Base-by-base conservation (phyloP, 129 eudicot genomes). In the Smallanthus sonchifolius region DNA sequence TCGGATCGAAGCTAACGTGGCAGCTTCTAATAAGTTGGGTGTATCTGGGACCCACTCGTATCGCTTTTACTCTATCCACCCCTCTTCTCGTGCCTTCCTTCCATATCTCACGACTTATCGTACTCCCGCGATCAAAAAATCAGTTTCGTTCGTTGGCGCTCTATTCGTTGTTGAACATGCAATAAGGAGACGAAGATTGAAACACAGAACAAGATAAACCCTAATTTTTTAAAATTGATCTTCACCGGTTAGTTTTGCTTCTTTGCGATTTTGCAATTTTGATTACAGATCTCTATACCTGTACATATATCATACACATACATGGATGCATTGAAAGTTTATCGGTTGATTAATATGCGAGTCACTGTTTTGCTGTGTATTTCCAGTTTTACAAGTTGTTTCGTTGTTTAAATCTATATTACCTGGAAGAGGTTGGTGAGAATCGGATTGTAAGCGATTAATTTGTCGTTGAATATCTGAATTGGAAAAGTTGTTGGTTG, bases 71-170 rank as follows among this genome's bases (percentile, higher is more conserved):
- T 74, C 74, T 55, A 83, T 85, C 83, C 81, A n/a, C 51, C 47
- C 64, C 59, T 38, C 71, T 77, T 82, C 89, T 87, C 82, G 74
- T 72, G 70, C 81, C 78, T 71, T 77, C 86, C 85, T 24, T 24
- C 71, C 38, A 69, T 75, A 85, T 77, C 85, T 43, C 57, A 38
- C 30, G 30, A 24, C 56, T 65, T 43, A 16, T 36, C 66, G 39
- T 52, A 43, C 56, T 77, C 76, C 89, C 87, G 89, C 86, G 84
- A 88, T 84, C 70, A 39, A 72, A 51, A 77, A 14, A 83, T 84
- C 95, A 80, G 86, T 88, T 90, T 77, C 84, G 61, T 73, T 65
- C 69, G 80, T 89, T 87, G 88, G 84, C 89, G 91, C 89, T 87
- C 74, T 74, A 39, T 76, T 68, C 86, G 75, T 82, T 69, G 14